Evolutionary conservation across 441 rosid genomes (phyloP).

Genomic region (Populus hybrid): DNA sequence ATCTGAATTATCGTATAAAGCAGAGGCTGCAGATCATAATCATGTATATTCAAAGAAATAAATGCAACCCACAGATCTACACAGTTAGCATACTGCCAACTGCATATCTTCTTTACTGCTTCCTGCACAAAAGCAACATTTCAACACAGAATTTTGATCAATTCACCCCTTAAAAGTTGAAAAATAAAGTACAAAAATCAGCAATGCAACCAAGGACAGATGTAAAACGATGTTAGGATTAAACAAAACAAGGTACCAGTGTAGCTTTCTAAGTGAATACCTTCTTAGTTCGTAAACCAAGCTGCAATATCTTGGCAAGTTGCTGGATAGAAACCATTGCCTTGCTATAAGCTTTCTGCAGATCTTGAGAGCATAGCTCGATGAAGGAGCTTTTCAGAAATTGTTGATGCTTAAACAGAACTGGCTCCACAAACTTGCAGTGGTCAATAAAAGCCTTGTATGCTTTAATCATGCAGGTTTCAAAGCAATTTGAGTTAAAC

Average conservation of each 20-base stretch:
- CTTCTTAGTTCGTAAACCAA: slow-evolving; percentile 62
- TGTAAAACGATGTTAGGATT: background rate
- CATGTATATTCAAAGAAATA: slow-evolving; percentile 47
- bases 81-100: slow-evolving; percentile 59
- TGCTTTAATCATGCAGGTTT: slow-evolving; percentile 57
- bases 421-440: slow-evolving; percentile 57
- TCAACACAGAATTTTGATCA: background rate
- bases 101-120: slow-evolving; percentile 54
- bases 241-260: slow-evolving; percentile 10
- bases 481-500: slow-evolving; percentile 59
- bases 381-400: slow-evolving; percentile 68
- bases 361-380: slow-evolving; percentile 75
- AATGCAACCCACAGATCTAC: slow-evolving; percentile 69
- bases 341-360: slow-evolving; percentile 61
- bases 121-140: slow-evolving; percentile 24
- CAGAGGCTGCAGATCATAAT: slow-evolving; percentile 62
- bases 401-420: slow-evolving; percentile 35
- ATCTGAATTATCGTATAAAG: slow-evolving; percentile 54
- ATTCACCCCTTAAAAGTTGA: background rate
- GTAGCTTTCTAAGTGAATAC: slow-evolving; percentile 27
- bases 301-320: slow-evolving; percentile 69
- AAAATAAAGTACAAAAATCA: background rate
- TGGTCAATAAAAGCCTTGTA: slow-evolving; percentile 67
- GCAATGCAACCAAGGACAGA: background rate
- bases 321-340: slow-evolving; percentile 60